Evolutionary conservation across 2,329 filamentous ascomycete genomes (phyloP).

Genomic region (Leptodontidium sp.): DNA sequence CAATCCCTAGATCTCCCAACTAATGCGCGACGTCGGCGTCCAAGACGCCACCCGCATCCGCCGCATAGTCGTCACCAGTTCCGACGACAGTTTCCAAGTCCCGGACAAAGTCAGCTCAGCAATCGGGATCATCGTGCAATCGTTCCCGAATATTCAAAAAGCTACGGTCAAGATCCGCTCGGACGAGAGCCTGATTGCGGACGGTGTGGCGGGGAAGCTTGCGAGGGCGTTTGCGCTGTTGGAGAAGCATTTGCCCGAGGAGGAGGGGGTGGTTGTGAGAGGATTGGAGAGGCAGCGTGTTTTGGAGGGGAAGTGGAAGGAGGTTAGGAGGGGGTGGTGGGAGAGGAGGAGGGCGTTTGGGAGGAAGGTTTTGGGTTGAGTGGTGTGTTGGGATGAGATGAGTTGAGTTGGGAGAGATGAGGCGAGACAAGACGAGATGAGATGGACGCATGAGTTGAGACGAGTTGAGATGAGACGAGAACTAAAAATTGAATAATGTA

Average conservation of each 20-base stretch:
- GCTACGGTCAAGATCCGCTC: constrained; percentile 9
- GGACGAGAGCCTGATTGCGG: not conserved
- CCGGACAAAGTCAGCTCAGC: constrained; percentile 15
- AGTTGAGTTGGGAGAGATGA: not conserved
- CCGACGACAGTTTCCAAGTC: not conserved
- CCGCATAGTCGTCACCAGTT: constrained; percentile 1
- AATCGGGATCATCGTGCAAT: constrained; percentile 10
- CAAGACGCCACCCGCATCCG: not conserved
- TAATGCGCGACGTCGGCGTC: not conserved
- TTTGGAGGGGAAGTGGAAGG: constrained; percentile 7
- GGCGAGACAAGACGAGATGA: too few relatives aligned
- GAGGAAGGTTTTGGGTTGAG: not conserved
- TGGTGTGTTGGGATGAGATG: not conserved
- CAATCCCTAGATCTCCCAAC: not conserved
- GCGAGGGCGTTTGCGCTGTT: not conserved
- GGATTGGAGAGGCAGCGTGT: constrained; percentile 7
- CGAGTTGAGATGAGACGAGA: too few relatives aligned
- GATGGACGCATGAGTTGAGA: not conserved
- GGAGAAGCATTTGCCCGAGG: constrained; percentile 8
- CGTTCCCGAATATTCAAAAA: constrained; percentile 17
- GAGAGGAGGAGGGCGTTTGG: not conserved
- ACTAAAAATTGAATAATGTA: not conserved
- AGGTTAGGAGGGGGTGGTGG: constrained; percentile 1
- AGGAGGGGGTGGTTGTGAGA: constrained; percentile 9
- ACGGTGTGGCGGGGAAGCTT: constrained; percentile 5